Percentiles rank a stretch among this genome's conserved stretches.
Conservation (phyloP, 1,284 basidiomycete species). For the Sporisorium sorghi region DNA sequence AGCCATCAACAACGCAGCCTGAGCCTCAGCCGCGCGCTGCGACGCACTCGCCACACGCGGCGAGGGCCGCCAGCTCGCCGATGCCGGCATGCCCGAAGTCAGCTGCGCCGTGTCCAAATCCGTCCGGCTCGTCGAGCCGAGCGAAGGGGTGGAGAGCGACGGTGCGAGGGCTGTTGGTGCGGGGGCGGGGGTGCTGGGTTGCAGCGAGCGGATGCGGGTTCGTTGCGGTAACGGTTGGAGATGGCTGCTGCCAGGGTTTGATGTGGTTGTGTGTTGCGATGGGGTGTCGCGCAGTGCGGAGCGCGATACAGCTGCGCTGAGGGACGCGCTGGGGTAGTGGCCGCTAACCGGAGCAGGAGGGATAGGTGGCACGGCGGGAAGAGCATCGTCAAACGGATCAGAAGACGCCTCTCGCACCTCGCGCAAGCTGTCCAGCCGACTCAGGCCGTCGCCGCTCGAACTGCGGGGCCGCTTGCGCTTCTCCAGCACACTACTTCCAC, state of each 20-base stretch:
- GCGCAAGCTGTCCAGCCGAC: conserved; percentile 35
- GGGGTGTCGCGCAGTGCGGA: conserved; percentile 16
- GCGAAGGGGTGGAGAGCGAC: conserved; percentile 32
- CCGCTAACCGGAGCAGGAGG: conserved; percentile 15
- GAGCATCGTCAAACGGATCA: conserved; percentile 28
- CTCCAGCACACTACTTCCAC: conserved; percentile 23
- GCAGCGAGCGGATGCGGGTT: conserved; percentile 32
- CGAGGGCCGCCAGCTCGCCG: conserved; percentile 46
- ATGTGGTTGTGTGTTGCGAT: not conserved
- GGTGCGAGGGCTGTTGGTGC: conserved; percentile 30
- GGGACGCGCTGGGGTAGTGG: conserved; percentile 43
- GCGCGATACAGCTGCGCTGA: conserved; percentile 46
- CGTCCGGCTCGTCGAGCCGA: conserved; percentile 7
- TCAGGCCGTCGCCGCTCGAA: conserved; percentile 20
- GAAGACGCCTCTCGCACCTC: conserved; percentile 22
- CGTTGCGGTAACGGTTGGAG: conserved; percentile 26
- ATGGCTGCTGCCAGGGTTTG: not conserved
- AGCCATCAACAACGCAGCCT: conserved; percentile 13
- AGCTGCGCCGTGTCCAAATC: not conserved
- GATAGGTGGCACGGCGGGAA: not conserved
- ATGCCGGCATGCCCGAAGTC: conserved; percentile 20
- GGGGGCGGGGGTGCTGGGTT: conserved; percentile 24
- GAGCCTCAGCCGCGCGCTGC: conserved; percentile 35
- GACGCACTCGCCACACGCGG: conserved; percentile 40
- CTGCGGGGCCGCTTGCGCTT: conserved; percentile 31